Conservation (phyloP, 768 basidiomycete species). For the Pseudohyphozyma bogoriensis region DNA sequence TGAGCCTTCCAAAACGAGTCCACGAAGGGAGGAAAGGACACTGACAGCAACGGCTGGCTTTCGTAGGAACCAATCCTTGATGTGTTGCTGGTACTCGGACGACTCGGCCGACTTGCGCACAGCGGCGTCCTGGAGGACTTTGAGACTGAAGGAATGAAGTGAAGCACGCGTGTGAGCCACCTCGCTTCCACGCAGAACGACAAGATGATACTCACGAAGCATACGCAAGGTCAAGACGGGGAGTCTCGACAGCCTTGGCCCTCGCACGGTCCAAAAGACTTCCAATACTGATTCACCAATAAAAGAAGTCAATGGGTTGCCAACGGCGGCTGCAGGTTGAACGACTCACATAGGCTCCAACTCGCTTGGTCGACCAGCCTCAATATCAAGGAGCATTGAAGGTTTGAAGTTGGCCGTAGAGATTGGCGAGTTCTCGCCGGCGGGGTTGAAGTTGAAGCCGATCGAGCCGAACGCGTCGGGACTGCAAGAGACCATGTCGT, state of each 20-base stretch:
- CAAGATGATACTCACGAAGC: background rate
- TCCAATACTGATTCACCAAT: conserved; percentile 19
- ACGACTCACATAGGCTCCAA: conserved; percentile 11
- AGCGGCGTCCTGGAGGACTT: conserved; percentile 11
- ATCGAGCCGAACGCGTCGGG: too few relatives aligned
- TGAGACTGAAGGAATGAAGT: conserved; percentile 9
- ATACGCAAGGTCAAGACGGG: conserved; percentile 20
- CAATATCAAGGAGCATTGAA: conserved; percentile 26
- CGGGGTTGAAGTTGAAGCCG: conserved; percentile 7
- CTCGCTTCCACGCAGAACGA: background rate
- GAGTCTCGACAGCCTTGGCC: conserved; percentile 20
- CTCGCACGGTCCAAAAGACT: conserved; percentile 21
- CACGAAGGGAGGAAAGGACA: too few relatives aligned
- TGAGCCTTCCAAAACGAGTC: too few relatives aligned
- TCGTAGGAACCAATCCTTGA: conserved; percentile 9
- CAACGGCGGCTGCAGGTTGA: background rate
- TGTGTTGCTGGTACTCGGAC: conserved; percentile 15
- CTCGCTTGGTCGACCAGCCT: conserved; percentile 23
- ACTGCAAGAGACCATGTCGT: too few relatives aligned
- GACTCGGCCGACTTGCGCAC: conserved; percentile 1
- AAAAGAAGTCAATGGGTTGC: background rate
- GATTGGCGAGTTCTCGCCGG: conserved; percentile 1
- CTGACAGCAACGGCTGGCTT: conserved; percentile 14
- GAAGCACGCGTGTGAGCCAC: background rate
- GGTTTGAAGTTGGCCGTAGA: conserved; percentile 24